Percentiles rank a stretch among this genome's conserved stretches.
phyloP scores from a whole-genome alignment of 495 filamentous ascomycete species.

The Aspergillus olivimuriae region DNA sequence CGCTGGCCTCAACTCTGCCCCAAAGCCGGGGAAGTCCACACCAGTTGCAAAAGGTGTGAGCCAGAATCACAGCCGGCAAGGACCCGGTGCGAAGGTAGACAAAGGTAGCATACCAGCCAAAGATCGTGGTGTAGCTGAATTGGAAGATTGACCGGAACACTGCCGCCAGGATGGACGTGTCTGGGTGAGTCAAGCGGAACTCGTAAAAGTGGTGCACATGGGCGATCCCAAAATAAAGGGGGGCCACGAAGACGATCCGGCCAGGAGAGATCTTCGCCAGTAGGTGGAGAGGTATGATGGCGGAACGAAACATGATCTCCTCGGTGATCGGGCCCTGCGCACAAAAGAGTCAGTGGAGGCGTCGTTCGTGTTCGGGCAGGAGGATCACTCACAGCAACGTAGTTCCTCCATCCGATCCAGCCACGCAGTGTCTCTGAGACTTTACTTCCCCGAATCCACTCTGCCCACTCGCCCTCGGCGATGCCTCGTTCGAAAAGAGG shows the following conservation, averaged over 20 bases:
- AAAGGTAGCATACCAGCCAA: slow-evolving; percentile 89
- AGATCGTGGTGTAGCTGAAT: slow-evolving; percentile 86
- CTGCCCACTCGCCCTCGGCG: slow-evolving; percentile 62
- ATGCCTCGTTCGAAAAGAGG: slow-evolving; percentile 74
- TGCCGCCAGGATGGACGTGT: slow-evolving; percentile 51
- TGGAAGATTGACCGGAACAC: slow-evolving; percentile 72
- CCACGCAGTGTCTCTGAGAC: slow-evolving; percentile 44
- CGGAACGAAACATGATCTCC: slow-evolving; percentile 86
- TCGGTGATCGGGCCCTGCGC: slow-evolving; percentile 82
- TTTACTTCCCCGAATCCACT: slow-evolving; percentile 46
- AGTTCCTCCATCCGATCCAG: slow-evolving; percentile 62
- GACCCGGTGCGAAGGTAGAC: slow-evolving; percentile 84
- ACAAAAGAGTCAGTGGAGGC: slow-evolving; percentile 5
- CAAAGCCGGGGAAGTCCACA: slow-evolving; percentile 83
- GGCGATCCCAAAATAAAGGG: slow-evolving; percentile 89
- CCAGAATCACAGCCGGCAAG: slow-evolving; percentile 60
- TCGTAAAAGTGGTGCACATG: slow-evolving; percentile 97
- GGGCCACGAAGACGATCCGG: slow-evolving; percentile 67
- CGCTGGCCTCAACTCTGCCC: slow-evolving; percentile 58
- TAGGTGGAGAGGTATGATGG: slow-evolving; percentile 74
- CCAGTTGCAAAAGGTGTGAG: slow-evolving; percentile 90
- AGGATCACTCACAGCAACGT: slow-evolving; percentile 50
- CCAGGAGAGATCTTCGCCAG: slow-evolving; percentile 55
- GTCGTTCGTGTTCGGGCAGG: no score
- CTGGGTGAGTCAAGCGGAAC: slow-evolving; percentile 74